Evolutionary conservation across 805 yeast species (phyloP).

Genomic region (Ogataea polymorpha): DNA sequence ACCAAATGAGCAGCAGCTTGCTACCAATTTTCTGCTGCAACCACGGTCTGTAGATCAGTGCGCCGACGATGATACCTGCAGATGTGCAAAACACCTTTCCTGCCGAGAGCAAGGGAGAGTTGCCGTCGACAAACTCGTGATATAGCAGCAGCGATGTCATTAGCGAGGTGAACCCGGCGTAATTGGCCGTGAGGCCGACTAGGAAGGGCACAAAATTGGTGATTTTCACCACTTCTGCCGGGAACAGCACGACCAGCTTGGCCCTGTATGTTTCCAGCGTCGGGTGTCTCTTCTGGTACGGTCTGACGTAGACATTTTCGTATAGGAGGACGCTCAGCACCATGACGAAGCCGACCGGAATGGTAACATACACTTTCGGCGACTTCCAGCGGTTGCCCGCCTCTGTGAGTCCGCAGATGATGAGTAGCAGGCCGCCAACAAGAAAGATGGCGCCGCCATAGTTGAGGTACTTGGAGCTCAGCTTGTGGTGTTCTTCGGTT

Average conservation of each 20-base stretch:
- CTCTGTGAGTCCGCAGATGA: conserved; percentile 44
- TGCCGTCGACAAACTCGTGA: conserved; percentile 29
- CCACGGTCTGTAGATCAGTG: conserved; percentile 18
- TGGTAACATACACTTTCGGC: conserved; percentile 40
- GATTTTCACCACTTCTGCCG: conserved; percentile 19
- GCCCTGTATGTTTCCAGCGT: conserved; percentile 13
- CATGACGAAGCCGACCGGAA: conserved; percentile 38
- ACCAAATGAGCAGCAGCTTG: conserved; percentile 17
- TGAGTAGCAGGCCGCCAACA: conserved; percentile 36
- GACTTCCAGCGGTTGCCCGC: conserved; percentile 43
- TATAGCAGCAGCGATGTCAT: conserved; percentile 14
- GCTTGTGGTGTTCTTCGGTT: conserved; percentile 24
- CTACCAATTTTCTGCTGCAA: conserved; percentile 20
- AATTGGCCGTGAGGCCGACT: conserved; percentile 8
- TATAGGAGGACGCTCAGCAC: conserved; percentile 27
- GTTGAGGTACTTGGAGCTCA: conserved; percentile 12
- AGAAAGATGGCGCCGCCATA: conserved; percentile 18
- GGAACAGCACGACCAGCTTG: conserved; percentile 21
- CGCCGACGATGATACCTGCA: conserved; percentile 31
- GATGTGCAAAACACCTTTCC: conserved; percentile 36
- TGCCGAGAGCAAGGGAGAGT: conserved; percentile 35
- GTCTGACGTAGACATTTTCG: conserved; percentile 28
- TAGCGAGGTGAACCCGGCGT: conserved; percentile 7
- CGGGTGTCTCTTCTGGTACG: conserved; percentile 9
- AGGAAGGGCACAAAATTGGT: conserved; percentile 20